Base-by-base conservation (phyloP, 2,329 filamentous ascomycete genomes). In the Aspergillus quadrilineatus region DNA sequence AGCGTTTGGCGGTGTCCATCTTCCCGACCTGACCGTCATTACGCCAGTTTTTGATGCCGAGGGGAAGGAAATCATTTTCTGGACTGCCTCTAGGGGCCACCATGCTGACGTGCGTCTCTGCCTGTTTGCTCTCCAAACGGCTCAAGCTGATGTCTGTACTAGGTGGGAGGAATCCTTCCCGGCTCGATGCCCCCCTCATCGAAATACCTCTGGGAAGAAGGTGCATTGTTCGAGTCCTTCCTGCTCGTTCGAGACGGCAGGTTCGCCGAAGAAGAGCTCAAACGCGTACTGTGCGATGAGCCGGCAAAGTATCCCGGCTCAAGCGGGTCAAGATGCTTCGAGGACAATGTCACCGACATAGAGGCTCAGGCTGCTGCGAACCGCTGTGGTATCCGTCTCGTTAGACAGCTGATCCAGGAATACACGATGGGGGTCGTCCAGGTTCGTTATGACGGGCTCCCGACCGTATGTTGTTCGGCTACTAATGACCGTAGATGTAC, bases 321-420 rank as follows among this genome's bases (percentile, higher is more conserved):
- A 74, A 87, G 84, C 53, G 90, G 90, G 1, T 92, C 90, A 0
- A 80, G 90, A 42, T 91, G 89, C 67, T 77, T 94, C 1, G 85
- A 84, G 6, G 91, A 96, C 71, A 95, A 95, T 68, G 80, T 95
- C 62, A 92, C 90, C 51, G 91, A 95, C 68, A 79, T 96, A 39
- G 92, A 92, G 71, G 91, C 91, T 0, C 90, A 94, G 69, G 87
- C 94, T 12, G 89, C 91, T 0, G 89, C 90, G 10, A 95, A 95
- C 67, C 87, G 90, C 65, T 92, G 92, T 64, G 91, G 91, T 9
- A 93, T 93, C 67, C 86, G 85, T 41, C 78, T 93, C 29, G 94
- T 95, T 62, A 82, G 82, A 47, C 80, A 82, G 0, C 77, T 94
- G 2, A 92, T 95, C 62, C 81, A 84, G 15, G 90, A 43, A 6